phyloP scores from a whole-genome alignment of 169 alveolate genomes.

The Plasmodium vivax region DNA sequence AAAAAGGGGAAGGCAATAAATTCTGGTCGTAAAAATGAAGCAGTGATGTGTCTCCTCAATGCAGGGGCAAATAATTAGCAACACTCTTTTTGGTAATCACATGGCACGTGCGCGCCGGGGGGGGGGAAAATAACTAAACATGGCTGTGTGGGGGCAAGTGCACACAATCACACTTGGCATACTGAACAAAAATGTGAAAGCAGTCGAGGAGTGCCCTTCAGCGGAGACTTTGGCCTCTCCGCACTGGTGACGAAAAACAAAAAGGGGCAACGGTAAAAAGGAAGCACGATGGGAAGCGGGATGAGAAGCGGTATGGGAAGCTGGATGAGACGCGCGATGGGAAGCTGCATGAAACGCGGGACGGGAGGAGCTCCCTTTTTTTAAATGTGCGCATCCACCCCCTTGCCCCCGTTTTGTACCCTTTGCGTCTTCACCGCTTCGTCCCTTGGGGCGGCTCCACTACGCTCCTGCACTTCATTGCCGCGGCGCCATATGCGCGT shows the following conservation, averaged over 20 bases:
- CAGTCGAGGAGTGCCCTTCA: background rate
- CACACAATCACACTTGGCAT: background rate
- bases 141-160: background rate
- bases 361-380: background rate
- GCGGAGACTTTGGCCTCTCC: background rate
- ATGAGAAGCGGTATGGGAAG: background rate
- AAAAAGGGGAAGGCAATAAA: background rate
- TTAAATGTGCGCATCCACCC: background rate
- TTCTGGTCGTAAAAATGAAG: background rate
- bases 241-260: background rate
- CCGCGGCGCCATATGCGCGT: background rate
- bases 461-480: background rate
- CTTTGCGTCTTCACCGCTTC: background rate
- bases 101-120: background rate
- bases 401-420: background rate
- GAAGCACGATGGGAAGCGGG: background rate
- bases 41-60: background rate
- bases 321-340: background rate
- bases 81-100: background rate
- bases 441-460: background rate
- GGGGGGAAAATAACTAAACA: background rate
- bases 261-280: background rate
- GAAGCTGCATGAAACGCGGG: background rate
- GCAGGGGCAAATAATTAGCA: background rate
- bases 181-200: background rate